Evolutionary conservation across 805 yeast species (phyloP).

Genomic region (Clavispora phyllophila): DNA sequence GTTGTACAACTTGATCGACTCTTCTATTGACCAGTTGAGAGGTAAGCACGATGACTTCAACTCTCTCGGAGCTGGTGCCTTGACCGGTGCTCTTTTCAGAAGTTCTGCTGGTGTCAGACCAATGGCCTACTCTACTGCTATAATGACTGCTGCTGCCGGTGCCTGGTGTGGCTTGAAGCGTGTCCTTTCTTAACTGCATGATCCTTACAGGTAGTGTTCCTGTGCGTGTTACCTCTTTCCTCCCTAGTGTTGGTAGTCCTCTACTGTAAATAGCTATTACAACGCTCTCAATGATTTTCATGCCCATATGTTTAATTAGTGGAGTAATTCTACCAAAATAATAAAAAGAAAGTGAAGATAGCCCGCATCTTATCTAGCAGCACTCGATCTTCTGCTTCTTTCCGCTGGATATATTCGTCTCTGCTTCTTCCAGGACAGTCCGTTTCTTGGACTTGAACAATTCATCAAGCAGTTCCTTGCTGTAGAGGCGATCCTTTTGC

Average conservation of each 20-base stretch:
- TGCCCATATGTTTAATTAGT: neutral
- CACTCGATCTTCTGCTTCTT: slow-evolving; percentile 7
- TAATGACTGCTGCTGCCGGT: slow-evolving; percentile 88
- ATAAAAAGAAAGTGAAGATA: too few relatives aligned
- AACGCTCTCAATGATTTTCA: slow-evolving; percentile 1
- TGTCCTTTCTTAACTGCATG: slow-evolving; percentile 16
- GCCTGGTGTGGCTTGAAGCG: slow-evolving; percentile 85
- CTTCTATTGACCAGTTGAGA: slow-evolving; percentile 71
- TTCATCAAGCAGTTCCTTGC: slow-evolving; percentile 10
- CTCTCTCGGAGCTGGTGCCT: slow-evolving; percentile 82
- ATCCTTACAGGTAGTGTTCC: slow-evolving; percentile 1
- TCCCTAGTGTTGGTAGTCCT: slow-evolving; percentile 2
- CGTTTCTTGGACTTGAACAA: neutral
- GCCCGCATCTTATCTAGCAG: too few relatives aligned
- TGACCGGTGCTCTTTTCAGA: slow-evolving; percentile 88
- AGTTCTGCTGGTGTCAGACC: slow-evolving; percentile 81
- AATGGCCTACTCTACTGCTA: slow-evolving; percentile 78
- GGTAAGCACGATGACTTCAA: slow-evolving; percentile 86
- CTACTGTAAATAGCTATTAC: slow-evolving; percentile 13
- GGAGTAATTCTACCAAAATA: neutral
- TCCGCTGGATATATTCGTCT: neutral
- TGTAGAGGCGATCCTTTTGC: slow-evolving; percentile 26
- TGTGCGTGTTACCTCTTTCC: slow-evolving; percentile 8
- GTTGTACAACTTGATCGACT: slow-evolving; percentile 79
- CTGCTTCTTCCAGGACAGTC: neutral